These are phyloP conservation scores for Chenopodium formosanum DNA, from an alignment of 148 eudicot genomes.

Conservation along the genomic window DNA sequence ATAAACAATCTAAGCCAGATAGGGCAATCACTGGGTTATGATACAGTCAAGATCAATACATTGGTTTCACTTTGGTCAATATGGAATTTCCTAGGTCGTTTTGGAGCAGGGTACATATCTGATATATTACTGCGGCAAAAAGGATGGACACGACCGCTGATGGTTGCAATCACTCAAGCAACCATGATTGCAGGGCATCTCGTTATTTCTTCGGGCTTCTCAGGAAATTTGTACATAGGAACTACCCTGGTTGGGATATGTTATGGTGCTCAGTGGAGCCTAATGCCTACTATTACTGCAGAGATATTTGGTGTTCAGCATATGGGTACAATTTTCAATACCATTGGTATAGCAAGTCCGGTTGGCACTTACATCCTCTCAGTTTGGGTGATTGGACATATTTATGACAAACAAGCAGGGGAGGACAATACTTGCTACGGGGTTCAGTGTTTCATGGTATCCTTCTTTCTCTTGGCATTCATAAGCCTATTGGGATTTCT, in stretches of 20 bases:
- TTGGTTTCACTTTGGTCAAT: slow-evolving; percentile 77
- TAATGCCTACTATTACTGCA: slow-evolving; percentile 75
- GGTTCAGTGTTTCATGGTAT: slow-evolving; percentile 63
- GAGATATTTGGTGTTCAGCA: slow-evolving; percentile 69
- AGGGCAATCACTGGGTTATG: slow-evolving; percentile 70
- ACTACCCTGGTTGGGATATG: slow-evolving; percentile 66
- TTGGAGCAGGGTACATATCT: slow-evolving; percentile 77
- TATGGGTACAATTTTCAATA: slow-evolving; percentile 84
- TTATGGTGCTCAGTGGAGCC: slow-evolving; percentile 78
- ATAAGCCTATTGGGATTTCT: slow-evolving; percentile 53
- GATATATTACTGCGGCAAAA: slow-evolving; percentile 50
- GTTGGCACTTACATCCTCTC: slow-evolving; percentile 69
- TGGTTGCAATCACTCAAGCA: slow-evolving; percentile 51
- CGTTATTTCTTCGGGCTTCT: slow-evolving; percentile 60
- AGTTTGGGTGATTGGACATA: slow-evolving; percentile 60
- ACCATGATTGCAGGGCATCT: slow-evolving; percentile 65
- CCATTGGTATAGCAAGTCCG: slow-evolving; percentile 71
- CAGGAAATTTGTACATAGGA: slow-evolving; percentile 68
- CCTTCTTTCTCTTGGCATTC: slow-evolving; percentile 56
- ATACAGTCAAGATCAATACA: slow-evolving; percentile 43
- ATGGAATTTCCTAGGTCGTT: slow-evolving; percentile 88
- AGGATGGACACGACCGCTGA: slow-evolving; percentile 62
- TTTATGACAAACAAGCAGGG: slow-evolving; percentile 59
- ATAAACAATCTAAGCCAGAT: slow-evolving; percentile 82
- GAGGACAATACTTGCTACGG: slow-evolving; percentile 52